Conservation (phyloP, 2,329 filamentous ascomycete species). For the Aspergillus sp. region DNA sequence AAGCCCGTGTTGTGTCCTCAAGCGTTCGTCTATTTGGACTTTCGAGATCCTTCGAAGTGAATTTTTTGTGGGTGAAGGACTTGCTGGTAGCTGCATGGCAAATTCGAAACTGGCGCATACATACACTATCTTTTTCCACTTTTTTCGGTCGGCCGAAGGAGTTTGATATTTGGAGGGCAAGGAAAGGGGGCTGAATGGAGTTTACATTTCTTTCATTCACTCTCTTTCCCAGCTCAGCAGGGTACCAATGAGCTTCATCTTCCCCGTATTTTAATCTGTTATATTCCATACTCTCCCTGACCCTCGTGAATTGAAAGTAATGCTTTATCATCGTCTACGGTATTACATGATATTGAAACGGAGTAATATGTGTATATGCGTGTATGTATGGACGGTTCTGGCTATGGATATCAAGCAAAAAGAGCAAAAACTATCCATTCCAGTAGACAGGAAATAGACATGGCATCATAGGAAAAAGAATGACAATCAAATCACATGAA, state of each 20-base stretch:
- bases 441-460: not conserved
- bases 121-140: conserved; percentile 19
- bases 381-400: too few relatives aligned
- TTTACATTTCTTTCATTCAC: conserved; percentile 37
- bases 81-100: conserved; percentile 30
- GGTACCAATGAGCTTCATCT: conserved; percentile 29
- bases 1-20: conserved; percentile 17
- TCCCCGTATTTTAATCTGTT: conserved; percentile 19
- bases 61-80: conserved; percentile 21
- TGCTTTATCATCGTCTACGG: conserved; percentile 3
- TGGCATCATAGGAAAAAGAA: conserved; percentile 2
- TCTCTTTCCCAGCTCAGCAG: conserved; percentile 35
- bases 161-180: conserved; percentile 38
- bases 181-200: conserved; percentile 36
- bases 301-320: conserved; percentile 11
- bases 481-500: conserved; percentile 37
- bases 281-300: conserved; percentile 4
- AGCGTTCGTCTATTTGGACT: conserved; percentile 24
- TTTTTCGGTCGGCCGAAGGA: conserved; percentile 35
- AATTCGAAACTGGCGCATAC: conserved; percentile 29
- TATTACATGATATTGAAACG: not conserved
- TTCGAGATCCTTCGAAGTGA: conserved; percentile 29
- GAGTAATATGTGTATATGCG: not conserved
- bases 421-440: not conserved
- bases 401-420: not conserved